Percentiles rank a stretch among this genome's conserved stretches.
Conservation (phyloP, 2,329 filamentous ascomycete species). For the Hymenoscyphus linearis region DNA sequence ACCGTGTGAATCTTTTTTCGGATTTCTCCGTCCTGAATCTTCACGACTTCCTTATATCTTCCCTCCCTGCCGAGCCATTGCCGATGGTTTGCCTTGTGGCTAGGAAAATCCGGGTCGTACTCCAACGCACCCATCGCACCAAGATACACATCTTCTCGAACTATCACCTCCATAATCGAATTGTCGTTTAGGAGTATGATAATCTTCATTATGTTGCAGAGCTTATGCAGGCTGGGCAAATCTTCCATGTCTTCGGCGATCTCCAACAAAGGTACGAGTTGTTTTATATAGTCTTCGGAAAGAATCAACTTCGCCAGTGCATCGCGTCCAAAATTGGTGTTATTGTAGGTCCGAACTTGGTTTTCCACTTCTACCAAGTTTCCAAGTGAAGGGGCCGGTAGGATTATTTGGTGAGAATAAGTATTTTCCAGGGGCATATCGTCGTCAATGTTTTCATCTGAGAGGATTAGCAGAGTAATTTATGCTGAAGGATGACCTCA, state of each 20-base stretch:
- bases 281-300: conserved; percentile 78
- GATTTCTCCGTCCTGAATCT: conserved; percentile 76
- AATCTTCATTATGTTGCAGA: conserved; percentile 98
- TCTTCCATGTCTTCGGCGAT: conserved; percentile 91
- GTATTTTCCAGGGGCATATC: conserved; percentile 67
- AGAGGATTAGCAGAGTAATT: neutral
- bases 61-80: conserved; percentile 86
- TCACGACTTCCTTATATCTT: conserved; percentile 93
- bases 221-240: conserved; percentile 74
- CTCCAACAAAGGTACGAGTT: conserved; percentile 78
- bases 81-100: conserved; percentile 94
- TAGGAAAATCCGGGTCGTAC: conserved; percentile 97
- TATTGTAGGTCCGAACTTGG: conserved; percentile 73
- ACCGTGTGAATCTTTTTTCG: conserved; percentile 92
- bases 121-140: conserved; percentile 94
- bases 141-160: conserved; percentile 81
- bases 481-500: neutral
- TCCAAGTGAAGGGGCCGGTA: conserved; percentile 75
- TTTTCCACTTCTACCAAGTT: conserved; percentile 81
- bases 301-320: conserved; percentile 84
- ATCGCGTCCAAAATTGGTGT: conserved; percentile 71
- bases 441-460: conserved; percentile 84
- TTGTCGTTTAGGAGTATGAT: conserved; percentile 93
- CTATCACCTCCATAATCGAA: conserved; percentile 86
- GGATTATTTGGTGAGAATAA: conserved; percentile 60